Base-by-base conservation (phyloP, 306 rosid genomes). In the Trifolium subterraneum region DNA sequence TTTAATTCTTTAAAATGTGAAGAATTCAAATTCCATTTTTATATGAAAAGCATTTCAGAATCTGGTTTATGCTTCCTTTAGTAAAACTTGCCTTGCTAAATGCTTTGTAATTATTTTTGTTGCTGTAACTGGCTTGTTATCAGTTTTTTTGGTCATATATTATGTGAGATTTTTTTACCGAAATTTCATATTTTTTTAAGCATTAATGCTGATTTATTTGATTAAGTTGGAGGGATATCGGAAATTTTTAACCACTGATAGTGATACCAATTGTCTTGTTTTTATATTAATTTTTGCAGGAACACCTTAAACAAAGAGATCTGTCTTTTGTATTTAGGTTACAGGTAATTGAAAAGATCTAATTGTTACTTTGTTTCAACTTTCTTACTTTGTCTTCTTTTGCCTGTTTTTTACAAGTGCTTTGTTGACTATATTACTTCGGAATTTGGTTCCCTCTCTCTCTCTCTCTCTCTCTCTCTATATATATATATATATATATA, bases 241-340 rank as follows among this genome's bases (percentile, higher is more conserved):
- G 68, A 35, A 63, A 64, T 58, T 81, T 38, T 64, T 41, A 55
- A 39, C 55, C 25, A 68, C 65, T 74, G 80, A 67, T 10, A 19
- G 14, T 18, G 10, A 18, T 81, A 39, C 65, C 52, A 11, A 16
- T 22, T 70, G 33, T 45, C 77, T 47, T 84, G 78, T 79, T 72
- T 71, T 35, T 70, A 23, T 70, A 64, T 81, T 75, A 59, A 16
- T 68, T 54, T 48, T 50, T 82, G 72, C 91, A 95, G 99, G 99
- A 95, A 78, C 99, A 86, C 83, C 65, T 90, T 22, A 92, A 95
- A 81, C 92, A 89, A 85, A 88, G 92, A 33, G 98, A 95, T 68
- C 86, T 92, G 70, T 92, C 99, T 42, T 95, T 95, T 85, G 96
- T 95, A 74, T 95, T 90, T 86, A 88, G 99, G 79, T 87, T 95